Percentiles rank a stretch among this genome's conserved stretches.
Evolutionary conservation across 441 rosid genomes (phyloP).

Genomic region (Pelargonium fulgidum): DNA sequence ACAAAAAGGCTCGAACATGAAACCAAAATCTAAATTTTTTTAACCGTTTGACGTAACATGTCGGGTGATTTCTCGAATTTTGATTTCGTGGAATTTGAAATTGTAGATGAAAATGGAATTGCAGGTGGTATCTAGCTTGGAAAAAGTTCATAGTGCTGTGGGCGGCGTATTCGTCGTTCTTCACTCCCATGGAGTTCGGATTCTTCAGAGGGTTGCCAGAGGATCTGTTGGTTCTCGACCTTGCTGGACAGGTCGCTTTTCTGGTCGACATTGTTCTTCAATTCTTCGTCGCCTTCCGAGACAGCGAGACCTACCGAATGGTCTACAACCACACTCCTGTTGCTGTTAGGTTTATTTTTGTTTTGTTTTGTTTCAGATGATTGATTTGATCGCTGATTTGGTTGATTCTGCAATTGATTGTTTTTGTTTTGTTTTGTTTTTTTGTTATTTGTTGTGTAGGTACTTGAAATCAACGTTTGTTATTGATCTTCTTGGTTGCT

Average conservation of each 20-base stretch:
- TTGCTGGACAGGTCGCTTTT: slow-evolving; percentile 79
- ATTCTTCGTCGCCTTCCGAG: slow-evolving; percentile 68
- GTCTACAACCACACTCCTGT: slow-evolving; percentile 53
- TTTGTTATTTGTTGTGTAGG: slow-evolving; percentile 26
- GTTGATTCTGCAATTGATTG: no score
- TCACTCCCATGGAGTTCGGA: slow-evolving; percentile 94
- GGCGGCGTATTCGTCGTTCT: slow-evolving; percentile 91
- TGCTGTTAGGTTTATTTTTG: slow-evolving; percentile 53
- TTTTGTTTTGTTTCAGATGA: no score
- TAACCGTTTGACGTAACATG: no score
- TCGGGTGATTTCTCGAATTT: no score
- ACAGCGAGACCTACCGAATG: slow-evolving; percentile 55
- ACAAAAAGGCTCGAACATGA: no score
- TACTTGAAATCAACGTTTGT: slow-evolving; percentile 74
- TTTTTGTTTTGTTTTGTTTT: no score
- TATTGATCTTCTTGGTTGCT: slow-evolving; percentile 64
- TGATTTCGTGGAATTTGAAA: background rate
- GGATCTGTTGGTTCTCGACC: slow-evolving; percentile 66
- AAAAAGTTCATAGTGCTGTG: slow-evolving; percentile 65
- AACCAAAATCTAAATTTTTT: no score
- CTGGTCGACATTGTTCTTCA: slow-evolving; percentile 63
- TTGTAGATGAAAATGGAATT: background rate
- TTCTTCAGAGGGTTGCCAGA: slow-evolving; percentile 86
- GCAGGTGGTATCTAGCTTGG: slow-evolving; percentile 77
- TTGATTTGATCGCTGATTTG: no score